phyloP scores from a whole-genome alignment of 352 stramenopile species.

The Pythium grandisporangium region DNA sequence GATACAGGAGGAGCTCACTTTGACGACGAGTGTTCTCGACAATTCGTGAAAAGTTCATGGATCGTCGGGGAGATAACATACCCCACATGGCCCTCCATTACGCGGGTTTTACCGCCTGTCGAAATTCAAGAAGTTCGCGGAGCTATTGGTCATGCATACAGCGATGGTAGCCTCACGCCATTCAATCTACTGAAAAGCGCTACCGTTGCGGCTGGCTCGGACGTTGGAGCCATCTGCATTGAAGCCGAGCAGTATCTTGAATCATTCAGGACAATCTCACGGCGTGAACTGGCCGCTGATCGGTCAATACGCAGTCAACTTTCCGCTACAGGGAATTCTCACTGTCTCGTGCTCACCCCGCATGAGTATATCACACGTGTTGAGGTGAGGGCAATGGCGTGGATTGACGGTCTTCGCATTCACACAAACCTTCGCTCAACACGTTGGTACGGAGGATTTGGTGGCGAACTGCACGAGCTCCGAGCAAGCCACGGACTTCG shows the following conservation, averaged over 20 bases:
- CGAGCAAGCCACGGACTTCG: constrained; percentile 24
- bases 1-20: constrained; percentile 31
- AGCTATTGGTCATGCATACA: constrained; percentile 28
- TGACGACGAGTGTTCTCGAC: constrained; percentile 38
- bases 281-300: constrained; percentile 11
- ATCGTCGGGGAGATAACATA: constrained; percentile 25
- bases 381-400: constrained; percentile 43
- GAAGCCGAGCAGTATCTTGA: constrained; percentile 31
- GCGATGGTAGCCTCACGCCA: constrained; percentile 27
- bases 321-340: constrained; percentile 18
- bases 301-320: constrained; percentile 10
- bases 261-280: constrained; percentile 26
- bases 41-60: constrained; percentile 43
- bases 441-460: constrained; percentile 53
- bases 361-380: constrained; percentile 43
- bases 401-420: constrained; percentile 56
- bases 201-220: background rate
- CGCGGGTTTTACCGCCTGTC: no score
- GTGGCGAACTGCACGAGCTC: constrained; percentile 31
- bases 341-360: constrained; percentile 31
- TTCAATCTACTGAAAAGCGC: constrained; percentile 11
- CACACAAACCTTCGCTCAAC: constrained; percentile 49
- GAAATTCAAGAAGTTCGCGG: constrained; percentile 30
- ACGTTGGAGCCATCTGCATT: constrained; percentile 38
- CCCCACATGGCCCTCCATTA: constrained; percentile 24